Evolutionary conservation across 352 stramenopile genomes (phyloP), one percentile per base, ranked within the genome.

Genomic region (Elongisporangium senticosum): DNA sequence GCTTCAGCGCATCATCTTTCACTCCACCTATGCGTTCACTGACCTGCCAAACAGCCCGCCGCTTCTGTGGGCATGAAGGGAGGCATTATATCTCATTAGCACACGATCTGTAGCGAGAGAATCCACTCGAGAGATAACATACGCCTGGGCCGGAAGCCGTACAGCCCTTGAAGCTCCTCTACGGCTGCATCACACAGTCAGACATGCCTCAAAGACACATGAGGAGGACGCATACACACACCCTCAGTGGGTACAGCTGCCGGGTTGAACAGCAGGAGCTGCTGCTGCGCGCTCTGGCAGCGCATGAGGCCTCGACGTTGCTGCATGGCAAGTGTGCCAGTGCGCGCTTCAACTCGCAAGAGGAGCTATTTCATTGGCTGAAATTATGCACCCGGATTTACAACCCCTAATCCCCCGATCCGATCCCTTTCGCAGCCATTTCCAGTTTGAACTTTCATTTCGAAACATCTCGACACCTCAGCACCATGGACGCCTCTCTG

Each of bases 191-290:
- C 24, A 37, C 4, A 50, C 22, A 55, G 20, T 53, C 11, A 49
- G 19, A 56, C 49, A 53, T 28, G 53, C 28, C 5, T 3, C 6
- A 54, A 22, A 58, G n/a, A 43, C 20, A 17, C 21, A 21, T 59
- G 4, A 28, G 15, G 17, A 5, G 7, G 6, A 28, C 11, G 8
- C 7, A 4, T 23, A 23, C 8, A n/a, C 43, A 1, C 17, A 86
- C 80, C 73, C 74, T 87, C 67, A 7, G 51, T 43, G 1, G 76
- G 68, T 17, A 86, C 74, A n/a, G 52, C 67, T 26, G 71, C 65
- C 10, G 80, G 77, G 54, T 88, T 90, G 53, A 80, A 87, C 39
- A 90, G 72, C 53, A 69, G 56, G 39, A 80, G 63, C 28, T 87
- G 80, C 0, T 76, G 75, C 43, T 67, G 62, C 0, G 75, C 78